Conservation (phyloP, 2,329 filamentous ascomycete genomes). For the Claviceps sp. region DNA sequence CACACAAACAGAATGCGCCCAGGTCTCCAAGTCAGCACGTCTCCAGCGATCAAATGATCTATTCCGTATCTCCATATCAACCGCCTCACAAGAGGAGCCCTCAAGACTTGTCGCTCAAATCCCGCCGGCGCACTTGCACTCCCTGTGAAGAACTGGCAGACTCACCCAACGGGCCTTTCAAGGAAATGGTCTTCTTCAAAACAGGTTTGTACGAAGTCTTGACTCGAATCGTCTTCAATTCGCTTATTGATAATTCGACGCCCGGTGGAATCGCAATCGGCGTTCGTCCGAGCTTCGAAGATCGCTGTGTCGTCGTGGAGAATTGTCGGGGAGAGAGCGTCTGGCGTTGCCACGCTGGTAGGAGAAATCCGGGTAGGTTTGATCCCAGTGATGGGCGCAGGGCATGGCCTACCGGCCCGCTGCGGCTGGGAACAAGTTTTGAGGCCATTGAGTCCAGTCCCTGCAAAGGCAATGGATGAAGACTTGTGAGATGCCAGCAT, state of each 20-base stretch:
- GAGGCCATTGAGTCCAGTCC: conserved; percentile 18
- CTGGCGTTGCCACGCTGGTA: conserved; percentile 49
- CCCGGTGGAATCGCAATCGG: conserved; percentile 71
- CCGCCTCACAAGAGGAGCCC: too few relatives aligned
- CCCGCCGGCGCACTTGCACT: too few relatives aligned
- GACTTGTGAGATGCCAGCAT: neutral
- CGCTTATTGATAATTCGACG: conserved; percentile 61
- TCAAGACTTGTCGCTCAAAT: too few relatives aligned
- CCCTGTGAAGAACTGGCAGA: conserved; percentile 4
- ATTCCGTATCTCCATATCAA: too few relatives aligned
- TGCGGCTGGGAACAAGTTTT: conserved; percentile 54
- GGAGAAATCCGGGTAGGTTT: conserved; percentile 57
- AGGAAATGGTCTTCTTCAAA: conserved; percentile 53
- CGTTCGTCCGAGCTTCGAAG: conserved; percentile 77
- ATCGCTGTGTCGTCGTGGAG: conserved; percentile 51
- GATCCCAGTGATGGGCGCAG: conserved; percentile 32
- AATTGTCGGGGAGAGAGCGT: conserved; percentile 35
- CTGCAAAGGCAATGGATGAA: conserved; percentile 4
- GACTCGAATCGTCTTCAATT: conserved; percentile 41
- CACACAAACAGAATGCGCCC: too few relatives aligned
- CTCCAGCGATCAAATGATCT: too few relatives aligned
- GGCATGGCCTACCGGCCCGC: conserved; percentile 45
- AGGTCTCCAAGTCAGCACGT: too few relatives aligned
- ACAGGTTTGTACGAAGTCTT: conserved; percentile 47
- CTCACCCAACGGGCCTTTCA: conserved; percentile 70